Evolutionary conservation across 176 grass and related monocot genomes (phyloP), one percentile per base, ranked within the genome.

Genomic region (Oryza brachyantha): DNA sequence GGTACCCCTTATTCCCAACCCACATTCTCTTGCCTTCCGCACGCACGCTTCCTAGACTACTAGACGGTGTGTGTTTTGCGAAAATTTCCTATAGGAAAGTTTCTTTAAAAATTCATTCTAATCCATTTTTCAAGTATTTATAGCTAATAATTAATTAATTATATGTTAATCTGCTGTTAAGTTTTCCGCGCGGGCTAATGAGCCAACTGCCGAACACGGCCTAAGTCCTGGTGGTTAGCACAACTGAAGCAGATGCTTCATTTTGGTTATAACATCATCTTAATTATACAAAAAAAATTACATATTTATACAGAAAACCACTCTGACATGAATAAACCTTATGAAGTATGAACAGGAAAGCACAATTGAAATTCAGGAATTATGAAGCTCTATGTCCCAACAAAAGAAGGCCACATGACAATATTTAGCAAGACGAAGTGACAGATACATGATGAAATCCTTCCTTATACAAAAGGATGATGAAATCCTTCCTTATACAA

Each of bases 271-370:
- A 41, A 12, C 27, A 67, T 25, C 46, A 55, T 70, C 45, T 57
- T 63, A 12, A 42, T 40, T 32, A 39, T 26, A 66, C 35, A 80
- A 63, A 66, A 54, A n/a, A n/a, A n/a, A n/a, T n/a, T 25, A 28
- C 26, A 24, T 57, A 85, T 48, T 13, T 38, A 85, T 26, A 12
- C 29, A 79, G 24, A 24, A 85, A 85, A 85, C 13, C 34, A 65
- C 14, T 72, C 22, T 68, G 39, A 21, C 21, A 48, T n/a, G 29
- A 79, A 81, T 43, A 82, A 82, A 16, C n/a, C 2, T 64, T 12
- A 64, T 0, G 14, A 73, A 29, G 22, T 27, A 73, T 0, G 16
- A 74, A 29, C 14, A 74, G n/a, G 62, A 82, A 65, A 66, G 29
- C n/a, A 0, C 73, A 82, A 74, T 24, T 24, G n/a, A 8, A 10